Evolutionary conservation across 2,329 filamentous ascomycete species (phyloP).

Genomic region (Ophioceras dolichostomum): DNA sequence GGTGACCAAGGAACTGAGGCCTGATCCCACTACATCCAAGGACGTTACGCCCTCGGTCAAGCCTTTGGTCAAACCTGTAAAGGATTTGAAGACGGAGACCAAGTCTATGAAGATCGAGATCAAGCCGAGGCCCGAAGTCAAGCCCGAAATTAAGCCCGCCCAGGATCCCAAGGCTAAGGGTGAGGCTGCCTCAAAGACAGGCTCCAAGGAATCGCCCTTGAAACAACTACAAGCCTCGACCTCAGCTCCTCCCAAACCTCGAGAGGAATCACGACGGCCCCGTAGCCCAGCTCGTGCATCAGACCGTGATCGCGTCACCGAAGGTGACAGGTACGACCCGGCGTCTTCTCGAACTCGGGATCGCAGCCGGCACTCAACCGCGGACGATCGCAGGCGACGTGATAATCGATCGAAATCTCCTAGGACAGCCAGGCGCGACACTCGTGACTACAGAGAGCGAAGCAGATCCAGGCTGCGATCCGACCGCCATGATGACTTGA

Average conservation of each 20-base stretch:
- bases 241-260: constrained; percentile 9
- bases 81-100: too few relatives aligned
- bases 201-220: too few relatives aligned
- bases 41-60: neutral
- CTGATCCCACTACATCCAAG: neutral
- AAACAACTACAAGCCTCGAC: too few relatives aligned
- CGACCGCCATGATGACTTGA: constrained; percentile 10
- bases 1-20: constrained; percentile 5
- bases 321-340: constrained; percentile 10
- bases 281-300: constrained; percentile 16
- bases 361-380: constrained; percentile 13
- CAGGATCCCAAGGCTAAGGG: too few relatives aligned
- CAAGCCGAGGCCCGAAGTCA: constrained; percentile 11
- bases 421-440: constrained; percentile 10
- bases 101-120: too few relatives aligned
- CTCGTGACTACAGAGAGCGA: constrained; percentile 14
- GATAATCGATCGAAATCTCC: constrained; percentile 6
- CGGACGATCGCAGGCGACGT: constrained; percentile 12
- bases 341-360: neutral
- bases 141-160: constrained; percentile 9
- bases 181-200: too few relatives aligned
- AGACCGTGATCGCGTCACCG: too few relatives aligned
- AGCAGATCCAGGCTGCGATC: constrained; percentile 12
- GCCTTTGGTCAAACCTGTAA: neutral
- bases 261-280: constrained; percentile 17